A percentile compares a stretch with the other conserved stretches of the same genome.
phyloP scores from a whole-genome alignment of 2,329 filamentous ascomycete species.

The Penicillium sp. region DNA sequence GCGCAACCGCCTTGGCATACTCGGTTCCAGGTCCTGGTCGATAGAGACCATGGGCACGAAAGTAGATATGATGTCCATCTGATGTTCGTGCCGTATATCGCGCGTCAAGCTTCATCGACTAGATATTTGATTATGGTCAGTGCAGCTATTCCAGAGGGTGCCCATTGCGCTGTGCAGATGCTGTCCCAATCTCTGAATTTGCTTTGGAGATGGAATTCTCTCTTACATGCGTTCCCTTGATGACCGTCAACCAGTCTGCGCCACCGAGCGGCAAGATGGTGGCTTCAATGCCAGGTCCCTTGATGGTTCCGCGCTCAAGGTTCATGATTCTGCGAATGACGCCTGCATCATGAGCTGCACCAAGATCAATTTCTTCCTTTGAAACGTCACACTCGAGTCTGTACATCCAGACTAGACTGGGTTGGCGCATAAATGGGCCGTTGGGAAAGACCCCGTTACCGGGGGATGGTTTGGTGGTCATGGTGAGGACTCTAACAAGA shows the following conservation, averaged over 20 bases:
- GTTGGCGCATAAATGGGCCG: slow-evolving; percentile 21
- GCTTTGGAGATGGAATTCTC: not conserved
- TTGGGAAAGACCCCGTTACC: slow-evolving; percentile 19
- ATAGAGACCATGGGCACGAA: slow-evolving; percentile 23
- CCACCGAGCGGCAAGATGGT: slow-evolving; percentile 17
- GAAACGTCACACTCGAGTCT: slow-evolving; percentile 21
- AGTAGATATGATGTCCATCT: slow-evolving; percentile 19
- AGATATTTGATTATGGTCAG: not conserved
- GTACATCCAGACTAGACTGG: slow-evolving; percentile 18
- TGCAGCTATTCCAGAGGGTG: not conserved
- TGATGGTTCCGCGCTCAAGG: slow-evolving; percentile 19
- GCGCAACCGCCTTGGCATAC: slow-evolving; percentile 18
- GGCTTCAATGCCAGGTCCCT: slow-evolving; percentile 19
- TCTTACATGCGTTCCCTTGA: slow-evolving; percentile 21
- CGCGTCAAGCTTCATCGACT: slow-evolving; percentile 22
- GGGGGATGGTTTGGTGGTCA: slow-evolving; percentile 12
- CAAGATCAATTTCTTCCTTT: slow-evolving; percentile 18
- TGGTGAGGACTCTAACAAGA: not conserved
- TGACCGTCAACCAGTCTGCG: slow-evolving; percentile 20
- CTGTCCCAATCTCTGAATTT: not conserved
- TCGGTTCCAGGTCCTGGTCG: slow-evolving; percentile 19
- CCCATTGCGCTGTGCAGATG: not conserved
- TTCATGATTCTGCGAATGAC: slow-evolving; percentile 19
- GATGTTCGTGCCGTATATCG: slow-evolving; percentile 19
- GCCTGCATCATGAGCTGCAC: slow-evolving; percentile 18